These are phyloP conservation scores for Pseudopediastrum boryanum DNA, from an alignment of 139 green algal species.

Conservation along the genomic window DNA sequence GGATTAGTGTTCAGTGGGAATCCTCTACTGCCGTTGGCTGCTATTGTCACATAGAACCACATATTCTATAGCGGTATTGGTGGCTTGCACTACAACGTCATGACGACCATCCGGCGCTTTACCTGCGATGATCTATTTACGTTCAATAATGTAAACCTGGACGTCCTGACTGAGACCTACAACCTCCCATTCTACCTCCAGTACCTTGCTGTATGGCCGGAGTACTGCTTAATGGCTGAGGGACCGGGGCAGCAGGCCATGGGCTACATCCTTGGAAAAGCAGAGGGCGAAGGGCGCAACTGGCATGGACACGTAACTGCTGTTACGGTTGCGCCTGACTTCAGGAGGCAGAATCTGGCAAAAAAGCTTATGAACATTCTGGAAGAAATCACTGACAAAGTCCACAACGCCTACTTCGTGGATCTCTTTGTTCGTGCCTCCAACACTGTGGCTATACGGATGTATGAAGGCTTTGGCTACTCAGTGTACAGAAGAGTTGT, in stretches of 20 bases:
- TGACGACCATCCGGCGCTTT: conserved; percentile 92
- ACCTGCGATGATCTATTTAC: conserved; percentile 91
- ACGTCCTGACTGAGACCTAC: conserved; percentile 98
- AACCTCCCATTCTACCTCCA: conserved; percentile 95
- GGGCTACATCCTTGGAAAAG: conserved; percentile 98
- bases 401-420: conserved; percentile 95
- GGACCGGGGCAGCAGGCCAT: conserved; percentile 70
- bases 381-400: conserved; percentile 82
- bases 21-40: too few species aligned
- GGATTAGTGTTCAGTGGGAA: too few species aligned
- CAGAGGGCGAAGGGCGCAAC: conserved; percentile 80
- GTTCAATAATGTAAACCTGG: conserved; percentile 98
- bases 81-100: conserved; percentile 45
- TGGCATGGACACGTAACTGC: conserved; percentile 99
- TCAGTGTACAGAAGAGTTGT: conserved; percentile 87
- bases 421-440: conserved; percentile 97
- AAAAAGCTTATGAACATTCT: conserved; percentile 91
- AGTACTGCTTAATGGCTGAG: conserved; percentile 86
- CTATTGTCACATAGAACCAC: too few species aligned
- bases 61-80: too few species aligned
- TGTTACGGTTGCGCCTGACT: conserved; percentile 92
- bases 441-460: conserved; percentile 90
- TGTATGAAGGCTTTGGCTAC: conserved; percentile 98
- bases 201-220: conserved; percentile 91
- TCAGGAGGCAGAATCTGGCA: conserved; percentile 82